Conservation (phyloP, 1,139 yeast genomes). For the Debaryomyces sp. region DNA sequence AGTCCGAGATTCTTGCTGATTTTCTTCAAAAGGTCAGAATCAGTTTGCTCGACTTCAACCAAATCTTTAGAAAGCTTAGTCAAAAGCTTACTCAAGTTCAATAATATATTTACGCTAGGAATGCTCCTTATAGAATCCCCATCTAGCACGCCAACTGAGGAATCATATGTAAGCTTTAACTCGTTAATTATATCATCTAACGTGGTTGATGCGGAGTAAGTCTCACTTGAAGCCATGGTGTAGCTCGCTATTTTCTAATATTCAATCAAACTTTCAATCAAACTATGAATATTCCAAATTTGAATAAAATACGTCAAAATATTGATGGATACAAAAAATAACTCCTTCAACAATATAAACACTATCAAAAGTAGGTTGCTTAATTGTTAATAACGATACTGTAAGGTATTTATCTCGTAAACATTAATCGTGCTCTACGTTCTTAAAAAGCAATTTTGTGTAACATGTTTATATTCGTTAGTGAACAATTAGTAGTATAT, state of each 20-base stretch:
- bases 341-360: background rate
- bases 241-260: slow-evolving; percentile 1
- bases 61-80: slow-evolving; percentile 53
- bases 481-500: slow-evolving; percentile 3
- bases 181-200: slow-evolving; percentile 56
- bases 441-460: background rate
- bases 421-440: background rate
- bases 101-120: slow-evolving; percentile 50
- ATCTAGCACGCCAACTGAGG: slow-evolving; percentile 59
- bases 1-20: slow-evolving; percentile 19
- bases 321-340: background rate
- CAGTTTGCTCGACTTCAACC: slow-evolving; percentile 48
- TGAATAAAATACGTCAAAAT: background rate
- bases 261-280: slow-evolving; percentile 1
- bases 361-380: background rate
- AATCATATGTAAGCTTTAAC: slow-evolving; percentile 57
- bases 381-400: background rate
- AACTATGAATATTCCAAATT: background rate
- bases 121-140: slow-evolving; percentile 56
- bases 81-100: slow-evolving; percentile 49
- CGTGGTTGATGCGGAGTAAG: slow-evolving; percentile 42
- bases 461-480: background rate
- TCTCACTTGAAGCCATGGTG: slow-evolving; percentile 18
- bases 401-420: background rate
- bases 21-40: slow-evolving; percentile 37